A percentile compares a stretch with the other conserved stretches of the same genome.
Evolutionary conservation across 1,284 basidiomycete genomes (phyloP).

Genomic region (Pisolithus thermaeus): DNA sequence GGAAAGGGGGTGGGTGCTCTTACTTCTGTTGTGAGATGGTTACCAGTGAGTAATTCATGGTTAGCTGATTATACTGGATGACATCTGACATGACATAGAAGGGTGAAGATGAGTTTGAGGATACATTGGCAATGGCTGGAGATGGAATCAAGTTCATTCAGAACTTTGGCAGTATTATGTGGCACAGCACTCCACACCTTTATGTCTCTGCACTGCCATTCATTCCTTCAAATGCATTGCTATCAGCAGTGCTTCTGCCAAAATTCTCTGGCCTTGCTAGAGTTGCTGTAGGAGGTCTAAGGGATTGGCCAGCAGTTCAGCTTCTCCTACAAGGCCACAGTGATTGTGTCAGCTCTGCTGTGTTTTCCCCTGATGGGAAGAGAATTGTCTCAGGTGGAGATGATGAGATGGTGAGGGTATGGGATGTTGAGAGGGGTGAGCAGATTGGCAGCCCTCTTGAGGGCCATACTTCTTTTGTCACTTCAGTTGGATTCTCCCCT

Average conservation of each 20-base stretch:
- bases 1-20: too few relatives aligned
- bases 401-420: too few relatives aligned
- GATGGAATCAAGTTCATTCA: background rate
- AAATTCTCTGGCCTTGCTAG: background rate
- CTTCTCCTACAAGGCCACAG: background rate
- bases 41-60: background rate
- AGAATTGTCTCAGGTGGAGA: too few relatives aligned
- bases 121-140: background rate
- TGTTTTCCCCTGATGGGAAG: too few relatives aligned
- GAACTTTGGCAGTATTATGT: background rate
- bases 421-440: too few relatives aligned
- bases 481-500: too few relatives aligned
- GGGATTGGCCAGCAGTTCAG: background rate
- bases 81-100: background rate
- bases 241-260: background rate
- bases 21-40: background rate
- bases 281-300: background rate
- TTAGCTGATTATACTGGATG: background rate
- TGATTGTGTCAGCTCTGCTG: background rate
- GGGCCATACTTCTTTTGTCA: too few relatives aligned
- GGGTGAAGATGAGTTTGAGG: background rate
- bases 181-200: constrained; percentile 4
- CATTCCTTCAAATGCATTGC: background rate
- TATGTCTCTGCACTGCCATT: constrained; percentile 5
- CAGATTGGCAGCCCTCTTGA: too few relatives aligned